Evolutionary conservation across 495 filamentous ascomycete genomes (phyloP).

Genomic region (Trichoderma gamsii): DNA sequence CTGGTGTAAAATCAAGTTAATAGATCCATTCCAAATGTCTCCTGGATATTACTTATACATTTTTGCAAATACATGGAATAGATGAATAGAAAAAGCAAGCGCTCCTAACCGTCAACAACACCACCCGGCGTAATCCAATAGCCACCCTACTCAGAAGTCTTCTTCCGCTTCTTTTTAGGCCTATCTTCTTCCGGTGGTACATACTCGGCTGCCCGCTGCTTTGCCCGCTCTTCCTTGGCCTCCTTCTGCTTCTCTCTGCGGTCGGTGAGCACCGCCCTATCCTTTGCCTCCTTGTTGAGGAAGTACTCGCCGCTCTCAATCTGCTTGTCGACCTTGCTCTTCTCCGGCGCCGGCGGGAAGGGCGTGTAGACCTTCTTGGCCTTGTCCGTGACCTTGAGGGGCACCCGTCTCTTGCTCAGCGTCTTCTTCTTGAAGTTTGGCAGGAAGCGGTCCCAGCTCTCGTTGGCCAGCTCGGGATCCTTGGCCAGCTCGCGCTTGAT

Average conservation of each 20-base stretch:
- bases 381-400: constrained; percentile 87
- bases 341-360: constrained; percentile 55
- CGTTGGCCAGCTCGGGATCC: constrained; percentile 76
- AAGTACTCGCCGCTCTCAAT: constrained; percentile 98
- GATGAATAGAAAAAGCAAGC: background rate
- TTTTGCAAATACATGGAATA: background rate
- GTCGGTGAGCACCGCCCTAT: constrained; percentile 70
- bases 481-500: constrained; percentile 97
- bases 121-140: background rate
- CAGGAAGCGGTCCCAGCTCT: constrained; percentile 94
- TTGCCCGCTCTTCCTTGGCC: constrained; percentile 85
- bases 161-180: constrained; percentile 54
- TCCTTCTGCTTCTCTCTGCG: constrained; percentile 71
- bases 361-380: constrained; percentile 90
- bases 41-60: background rate
- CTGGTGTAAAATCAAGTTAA: too few relatives aligned
- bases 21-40: background rate
- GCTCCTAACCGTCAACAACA: background rate
- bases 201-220: constrained; percentile 76
- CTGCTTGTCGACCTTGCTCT: constrained; percentile 95
- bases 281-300: constrained; percentile 83
- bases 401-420: constrained; percentile 73
- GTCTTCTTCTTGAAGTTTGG: constrained; percentile 97
- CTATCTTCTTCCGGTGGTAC: constrained; percentile 72
- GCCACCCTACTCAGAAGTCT: constrained; percentile 23